Conservation (phyloP, 2,329 filamentous ascomycete genomes). For the Cercospora sp. region DNA sequence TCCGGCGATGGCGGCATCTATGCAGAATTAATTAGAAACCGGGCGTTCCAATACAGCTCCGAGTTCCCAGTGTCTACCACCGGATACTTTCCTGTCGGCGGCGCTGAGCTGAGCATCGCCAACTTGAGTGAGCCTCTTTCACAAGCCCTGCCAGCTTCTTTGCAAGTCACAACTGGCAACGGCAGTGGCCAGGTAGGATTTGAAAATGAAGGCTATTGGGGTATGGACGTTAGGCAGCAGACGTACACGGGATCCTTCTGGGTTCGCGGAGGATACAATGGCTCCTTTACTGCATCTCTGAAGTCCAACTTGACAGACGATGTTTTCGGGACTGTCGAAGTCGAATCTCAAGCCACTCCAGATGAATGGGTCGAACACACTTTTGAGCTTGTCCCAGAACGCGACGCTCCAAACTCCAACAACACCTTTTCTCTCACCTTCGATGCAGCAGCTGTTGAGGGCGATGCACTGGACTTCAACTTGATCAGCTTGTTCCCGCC, state of each 20-base stretch:
- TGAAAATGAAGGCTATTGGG: constrained; percentile 52
- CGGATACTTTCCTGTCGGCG: constrained; percentile 27
- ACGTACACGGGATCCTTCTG: constrained; percentile 41
- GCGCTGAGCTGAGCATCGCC: constrained; percentile 27
- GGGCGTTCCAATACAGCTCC: constrained; percentile 60
- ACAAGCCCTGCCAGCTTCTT: constrained; percentile 29
- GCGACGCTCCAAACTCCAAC: constrained; percentile 48
- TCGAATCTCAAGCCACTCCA: constrained; percentile 41
- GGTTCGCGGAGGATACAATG: constrained; percentile 36
- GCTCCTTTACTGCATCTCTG: constrained; percentile 33
- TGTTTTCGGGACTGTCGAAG: constrained; percentile 42
- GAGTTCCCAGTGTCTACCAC: constrained; percentile 25
- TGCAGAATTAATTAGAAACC: constrained; percentile 68
- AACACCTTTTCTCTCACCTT: constrained; percentile 54
- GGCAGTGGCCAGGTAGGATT: constrained; percentile 49
- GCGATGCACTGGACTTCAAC: constrained; percentile 51
- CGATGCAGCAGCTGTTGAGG: constrained; percentile 39
- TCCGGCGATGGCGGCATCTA: constrained; percentile 73
- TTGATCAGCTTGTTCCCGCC: constrained; percentile 56
- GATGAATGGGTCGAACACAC: constrained; percentile 41
- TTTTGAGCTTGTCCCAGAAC: constrained; percentile 34
- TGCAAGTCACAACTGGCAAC: constrained; percentile 32
- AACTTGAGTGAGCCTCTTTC: constrained; percentile 29
- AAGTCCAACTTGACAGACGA: constrained; percentile 45
- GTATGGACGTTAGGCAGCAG: constrained; percentile 51